Conservation (phyloP, 805 yeast species). For the Wickerhamomyces tratensis region DNA sequence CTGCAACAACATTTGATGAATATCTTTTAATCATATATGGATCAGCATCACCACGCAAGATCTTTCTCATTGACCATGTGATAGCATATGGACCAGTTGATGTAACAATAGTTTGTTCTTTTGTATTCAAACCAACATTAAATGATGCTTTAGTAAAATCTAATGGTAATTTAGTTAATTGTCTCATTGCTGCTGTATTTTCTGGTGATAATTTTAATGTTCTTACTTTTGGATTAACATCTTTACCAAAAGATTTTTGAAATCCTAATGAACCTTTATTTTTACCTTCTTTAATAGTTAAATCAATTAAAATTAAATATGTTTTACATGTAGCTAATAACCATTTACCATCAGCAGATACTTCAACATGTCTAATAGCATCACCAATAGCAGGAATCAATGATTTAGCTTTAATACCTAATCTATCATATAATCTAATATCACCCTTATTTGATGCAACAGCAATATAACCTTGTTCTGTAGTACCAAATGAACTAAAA, state of each 20-base stretch:
- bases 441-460: slow-evolving; percentile 72
- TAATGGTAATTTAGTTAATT: slow-evolving; percentile 37
- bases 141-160: slow-evolving; percentile 68
- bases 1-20: slow-evolving; percentile 54
- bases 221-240: slow-evolving; percentile 59
- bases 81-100: slow-evolving; percentile 78
- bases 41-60: slow-evolving; percentile 40
- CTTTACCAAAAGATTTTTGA: slow-evolving; percentile 50
- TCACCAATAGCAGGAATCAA: slow-evolving; percentile 80
- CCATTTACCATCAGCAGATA: slow-evolving; percentile 75
- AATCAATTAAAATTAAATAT: slow-evolving; percentile 62
- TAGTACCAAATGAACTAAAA: slow-evolving; percentile 58
- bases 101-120: slow-evolving; percentile 65
- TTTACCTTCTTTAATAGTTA: slow-evolving; percentile 50
- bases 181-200: slow-evolving; percentile 53
- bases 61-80: slow-evolving; percentile 64
- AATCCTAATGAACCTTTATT: slow-evolving; percentile 56
- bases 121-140: slow-evolving; percentile 56
- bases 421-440: slow-evolving; percentile 58
- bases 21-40: slow-evolving; percentile 61
- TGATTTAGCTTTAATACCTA: slow-evolving; percentile 73
- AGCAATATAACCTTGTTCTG: slow-evolving; percentile 65
- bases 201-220: slow-evolving; percentile 62
- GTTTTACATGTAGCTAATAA: slow-evolving; percentile 70
- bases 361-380: slow-evolving; percentile 54